These are phyloP conservation scores for Psilocybe subaeruginosa DNA, from an alignment of 768 basidiomycete genomes.

Conservation along the genomic window DNA sequence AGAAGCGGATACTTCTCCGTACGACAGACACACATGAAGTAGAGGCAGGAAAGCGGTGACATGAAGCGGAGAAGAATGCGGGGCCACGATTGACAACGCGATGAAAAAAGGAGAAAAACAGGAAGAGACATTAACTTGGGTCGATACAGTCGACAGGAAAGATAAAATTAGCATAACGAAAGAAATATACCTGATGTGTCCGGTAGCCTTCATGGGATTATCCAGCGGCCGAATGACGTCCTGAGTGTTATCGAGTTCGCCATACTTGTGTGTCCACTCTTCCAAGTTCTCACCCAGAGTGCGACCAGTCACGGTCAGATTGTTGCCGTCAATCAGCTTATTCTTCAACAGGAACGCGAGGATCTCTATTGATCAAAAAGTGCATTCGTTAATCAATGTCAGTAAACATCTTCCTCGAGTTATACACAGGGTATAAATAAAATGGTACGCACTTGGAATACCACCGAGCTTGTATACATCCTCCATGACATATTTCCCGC, in stretches of 20 bases:
- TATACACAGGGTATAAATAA: slow-evolving; percentile 4
- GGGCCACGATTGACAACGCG: slow-evolving; percentile 9
- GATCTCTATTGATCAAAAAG: slow-evolving; percentile 55
- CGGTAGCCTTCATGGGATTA: slow-evolving; percentile 86
- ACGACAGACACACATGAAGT: neutral
- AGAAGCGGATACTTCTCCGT: neutral
- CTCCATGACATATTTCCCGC: slow-evolving; percentile 99
- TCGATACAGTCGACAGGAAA: slow-evolving; percentile 1
- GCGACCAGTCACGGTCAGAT: slow-evolving; percentile 87
- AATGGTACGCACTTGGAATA: slow-evolving; percentile 76
- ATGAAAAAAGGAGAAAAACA: slow-evolving; percentile 5
- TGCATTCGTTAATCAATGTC: neutral
- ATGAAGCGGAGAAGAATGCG: slow-evolving; percentile 16
- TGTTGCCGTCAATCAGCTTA: slow-evolving; percentile 88
- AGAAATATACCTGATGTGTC: slow-evolving; percentile 77
- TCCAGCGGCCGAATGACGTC: slow-evolving; percentile 87
- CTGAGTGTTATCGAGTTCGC: slow-evolving; percentile 74
- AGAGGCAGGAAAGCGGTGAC: slow-evolving; percentile 5
- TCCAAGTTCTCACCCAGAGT: slow-evolving; percentile 94
- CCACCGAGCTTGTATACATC: slow-evolving; percentile 96
- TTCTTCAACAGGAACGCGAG: slow-evolving; percentile 85
- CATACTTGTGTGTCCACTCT: slow-evolving; percentile 80
- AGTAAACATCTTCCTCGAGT: neutral
- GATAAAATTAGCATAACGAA: slow-evolving; percentile 5
- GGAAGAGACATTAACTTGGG: slow-evolving; percentile 6